Conservation (phyloP, 2,329 filamentous ascomycete species). For the Pseudogymnoascus sp. region DNA sequence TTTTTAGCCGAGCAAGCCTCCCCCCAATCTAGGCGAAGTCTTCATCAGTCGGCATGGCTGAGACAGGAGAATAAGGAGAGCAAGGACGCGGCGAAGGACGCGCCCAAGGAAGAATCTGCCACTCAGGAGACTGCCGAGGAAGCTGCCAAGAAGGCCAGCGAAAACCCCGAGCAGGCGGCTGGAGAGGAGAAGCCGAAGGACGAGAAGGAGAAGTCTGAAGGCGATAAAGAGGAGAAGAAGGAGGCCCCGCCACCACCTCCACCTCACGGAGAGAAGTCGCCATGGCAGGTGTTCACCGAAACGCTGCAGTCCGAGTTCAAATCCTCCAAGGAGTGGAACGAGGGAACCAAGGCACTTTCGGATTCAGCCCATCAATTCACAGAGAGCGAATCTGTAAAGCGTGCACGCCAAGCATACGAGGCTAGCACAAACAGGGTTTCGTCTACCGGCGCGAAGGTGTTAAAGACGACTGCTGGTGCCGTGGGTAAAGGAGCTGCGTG, state of each 20-base stretch:
- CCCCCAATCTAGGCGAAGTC: constrained; percentile 17
- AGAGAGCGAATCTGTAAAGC: constrained; percentile 84
- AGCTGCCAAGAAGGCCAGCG: constrained; percentile 29
- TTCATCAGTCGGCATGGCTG: constrained; percentile 23
- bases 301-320: constrained; percentile 93
- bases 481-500: constrained; percentile 87
- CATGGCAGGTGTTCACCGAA: constrained; percentile 97
- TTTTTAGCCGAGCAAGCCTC: constrained; percentile 16
- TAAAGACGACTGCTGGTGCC: constrained; percentile 77
- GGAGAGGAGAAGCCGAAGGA: constrained; percentile 36
- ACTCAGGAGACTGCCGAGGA: constrained; percentile 24
- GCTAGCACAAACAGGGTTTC: constrained; percentile 77
- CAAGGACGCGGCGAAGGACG: constrained; percentile 8
- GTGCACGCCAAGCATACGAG: constrained; percentile 77
- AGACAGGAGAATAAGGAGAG: constrained; percentile 21
- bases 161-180: constrained; percentile 26
- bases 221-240: constrained; percentile 43
- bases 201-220: constrained; percentile 37
- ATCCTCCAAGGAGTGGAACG: constrained; percentile 97
- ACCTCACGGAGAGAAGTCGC: constrained; percentile 96
- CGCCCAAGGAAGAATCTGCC: constrained; percentile 13
- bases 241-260: constrained; percentile 73
- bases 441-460: constrained; percentile 65
- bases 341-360: constrained; percentile 90
- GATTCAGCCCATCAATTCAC: constrained; percentile 83